Evolutionary conservation across 768 basidiomycete genomes (phyloP).

Genomic region (Hirschioporus abietinus): DNA sequence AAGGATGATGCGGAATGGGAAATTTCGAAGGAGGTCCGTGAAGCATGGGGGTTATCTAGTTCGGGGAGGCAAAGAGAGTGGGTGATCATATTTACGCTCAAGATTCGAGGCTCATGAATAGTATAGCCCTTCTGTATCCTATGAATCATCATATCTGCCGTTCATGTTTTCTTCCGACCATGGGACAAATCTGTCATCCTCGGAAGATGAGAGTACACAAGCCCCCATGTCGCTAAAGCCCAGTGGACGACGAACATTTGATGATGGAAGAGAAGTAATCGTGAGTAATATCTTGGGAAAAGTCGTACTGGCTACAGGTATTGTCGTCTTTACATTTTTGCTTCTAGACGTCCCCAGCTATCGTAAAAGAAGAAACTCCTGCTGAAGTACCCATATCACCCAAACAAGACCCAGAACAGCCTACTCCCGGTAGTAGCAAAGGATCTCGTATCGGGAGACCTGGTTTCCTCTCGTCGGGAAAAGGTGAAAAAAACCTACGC

Average conservation of each 20-base stretch:
- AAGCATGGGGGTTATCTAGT: conserved; percentile 40
- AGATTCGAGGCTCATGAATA: background rate
- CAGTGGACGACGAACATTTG: background rate
- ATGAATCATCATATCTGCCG: conserved; percentile 62
- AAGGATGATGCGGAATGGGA: conserved; percentile 66
- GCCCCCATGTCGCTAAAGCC: background rate
- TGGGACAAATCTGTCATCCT: conserved; percentile 19
- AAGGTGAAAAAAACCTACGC: no score
- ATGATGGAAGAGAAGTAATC: background rate
- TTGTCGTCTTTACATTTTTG: background rate
- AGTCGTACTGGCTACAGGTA: background rate
- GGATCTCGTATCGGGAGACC: background rate
- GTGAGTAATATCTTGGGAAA: background rate
- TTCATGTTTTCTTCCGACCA: conserved; percentile 48
- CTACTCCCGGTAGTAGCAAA: background rate
- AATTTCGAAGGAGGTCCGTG: conserved; percentile 44
- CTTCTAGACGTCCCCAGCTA: background rate
- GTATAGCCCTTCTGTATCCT: conserved; percentile 30
- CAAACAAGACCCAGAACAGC: background rate
- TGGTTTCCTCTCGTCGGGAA: background rate
- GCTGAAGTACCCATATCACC: background rate
- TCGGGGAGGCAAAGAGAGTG: conserved; percentile 9
- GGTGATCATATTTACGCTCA: background rate
- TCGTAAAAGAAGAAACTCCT: background rate
- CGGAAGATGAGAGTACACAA: conserved; percentile 9